Evolutionary conservation across 1,284 basidiomycete genomes (phyloP), one percentile per base, ranked within the genome.

Genomic region (Chalciporus piperatoides): DNA sequence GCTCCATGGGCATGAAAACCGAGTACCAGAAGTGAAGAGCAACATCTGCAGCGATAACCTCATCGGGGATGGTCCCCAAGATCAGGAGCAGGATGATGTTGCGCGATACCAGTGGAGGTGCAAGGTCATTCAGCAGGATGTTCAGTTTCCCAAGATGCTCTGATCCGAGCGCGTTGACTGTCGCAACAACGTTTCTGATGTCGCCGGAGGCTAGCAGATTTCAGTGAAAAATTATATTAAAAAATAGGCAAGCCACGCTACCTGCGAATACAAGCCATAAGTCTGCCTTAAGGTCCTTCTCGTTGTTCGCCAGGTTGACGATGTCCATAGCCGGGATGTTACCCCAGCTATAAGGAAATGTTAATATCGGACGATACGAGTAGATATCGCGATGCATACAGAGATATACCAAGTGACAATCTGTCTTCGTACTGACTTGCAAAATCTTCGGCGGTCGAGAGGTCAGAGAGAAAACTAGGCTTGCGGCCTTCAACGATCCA

Each of bases 11-110:
- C 27, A 71, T 48, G 42, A 65, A 68, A 0, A 56, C 58, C 0
- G 71, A 73, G 45, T 69, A 71, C 68, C 68, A 71, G 27, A 67
- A 61, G 49, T 73, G 71, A 14, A 72, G 60, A n/a, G 69, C 70
- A 1, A 65, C 45, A 27, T 72, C 71, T 1, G 62, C 65, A 9
- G 65, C 68, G 11, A 44, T 15, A 4, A 15, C 39, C 12, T 38
- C 42, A 37, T 59, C 57, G 0, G 48, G 36, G 11, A 60, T 46
- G 23, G 46, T 58, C 7, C 63, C 62, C 2, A 71, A 60, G 19
- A 71, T 59, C 12, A 61, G 52, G 10, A 72, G 63, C 6, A 72
- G 41, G 0, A 68, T 17, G 9, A 70, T 36, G 44, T 71, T 72
- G n/a, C 71, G 64, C 19, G 57, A 49, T 12, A 61, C 55, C 1